Evolutionary conservation across 805 yeast genomes (phyloP), one percentile per base, ranked within the genome.

Genomic region (Nakazawaea molendinolei): DNA sequence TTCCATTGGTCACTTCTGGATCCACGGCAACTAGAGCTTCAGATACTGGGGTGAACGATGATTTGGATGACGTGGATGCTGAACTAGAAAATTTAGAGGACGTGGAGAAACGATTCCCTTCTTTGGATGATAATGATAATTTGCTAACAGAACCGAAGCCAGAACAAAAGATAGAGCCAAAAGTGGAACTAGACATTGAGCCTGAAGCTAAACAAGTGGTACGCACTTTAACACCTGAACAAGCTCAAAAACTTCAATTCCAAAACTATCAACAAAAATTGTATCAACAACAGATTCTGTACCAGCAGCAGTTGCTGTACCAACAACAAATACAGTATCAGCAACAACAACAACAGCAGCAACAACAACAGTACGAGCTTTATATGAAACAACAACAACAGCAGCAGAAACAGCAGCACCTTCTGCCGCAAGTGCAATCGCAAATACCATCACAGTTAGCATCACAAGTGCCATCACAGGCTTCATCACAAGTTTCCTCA

Each of bases 31-130:
- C 33, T 12, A 25, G 21, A 12, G 13, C 13, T 10, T 31, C n/a
- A 12, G 29, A 29, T 23, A 15, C 25, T 13, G 28, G n/a, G 9
- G 33, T 13, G 19, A 20, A 21, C 12, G n/a, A 19, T 12, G 17
- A 34, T 34, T 5, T 23, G 1, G 28, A 31, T n/a, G 40, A 36
- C 10, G 27, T 12, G 14, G 28, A 55, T 20, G 53, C 52, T 8
- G 67, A 62, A n/a, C 37, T 65, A 17, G 64, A 52, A 6, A 54
- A 63, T 15, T 36, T 69, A 21, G 68, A 59, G 5, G 53, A 68
- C 23, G 71, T 67, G 2, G 79, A 71, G 46, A 68, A 68, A 39
- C 53, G 79, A 33, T 75, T 64, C 44, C 81, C 76, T 1, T 63
- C 71, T 3, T 46, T 69, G n/a, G 71, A 67, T 18, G 61, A 56